These are phyloP conservation scores for Xylaria sp. DNA, from an alignment of 2,329 filamentous ascomycete species.

Conservation along the genomic window DNA sequence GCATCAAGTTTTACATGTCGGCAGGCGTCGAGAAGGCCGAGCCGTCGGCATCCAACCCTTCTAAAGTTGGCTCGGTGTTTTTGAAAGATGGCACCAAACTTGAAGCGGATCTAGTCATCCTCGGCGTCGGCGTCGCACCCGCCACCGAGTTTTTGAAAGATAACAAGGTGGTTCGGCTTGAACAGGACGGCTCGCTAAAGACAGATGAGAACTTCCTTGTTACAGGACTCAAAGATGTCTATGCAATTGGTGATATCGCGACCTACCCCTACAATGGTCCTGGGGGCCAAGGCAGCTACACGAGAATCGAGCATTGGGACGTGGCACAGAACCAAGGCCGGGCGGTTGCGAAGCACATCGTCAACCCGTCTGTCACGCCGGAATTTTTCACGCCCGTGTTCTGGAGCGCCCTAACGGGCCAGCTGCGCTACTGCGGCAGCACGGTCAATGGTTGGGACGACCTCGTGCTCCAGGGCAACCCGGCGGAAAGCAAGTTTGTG, in stretches of 20 bases:
- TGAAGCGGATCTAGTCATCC: conserved; percentile 87
- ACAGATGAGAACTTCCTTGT: conserved; percentile 85
- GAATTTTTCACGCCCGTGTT: conserved; percentile 91
- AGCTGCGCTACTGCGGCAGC: conserved; percentile 94
- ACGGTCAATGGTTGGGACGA: conserved; percentile 87
- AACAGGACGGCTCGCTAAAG: conserved; percentile 85
- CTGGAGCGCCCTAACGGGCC: conserved; percentile 91
- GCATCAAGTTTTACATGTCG: conserved; percentile 87
- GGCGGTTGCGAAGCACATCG: conserved; percentile 80
- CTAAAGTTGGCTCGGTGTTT: conserved; percentile 80
- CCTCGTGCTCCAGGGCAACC: conserved; percentile 80
- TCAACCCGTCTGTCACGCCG: conserved; percentile 68
- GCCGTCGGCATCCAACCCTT: conserved; percentile 72
- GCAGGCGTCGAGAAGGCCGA: conserved; percentile 86
- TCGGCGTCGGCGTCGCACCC: conserved; percentile 89
- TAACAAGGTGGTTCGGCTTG: conserved; percentile 75
- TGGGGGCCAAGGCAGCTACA: conserved; percentile 76
- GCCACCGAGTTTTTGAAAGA: conserved; percentile 84
- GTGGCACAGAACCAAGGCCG: conserved; percentile 95
- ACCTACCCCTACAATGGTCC: conserved; percentile 95
- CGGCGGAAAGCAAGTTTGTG: conserved; percentile 82
- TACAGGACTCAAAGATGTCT: conserved; percentile 81
- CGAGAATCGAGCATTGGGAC: conserved; percentile 98
- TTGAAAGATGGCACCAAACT: conserved; percentile 88
- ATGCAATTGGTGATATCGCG: conserved; percentile 94